A percentile compares a stretch with the other conserved stretches of the same genome.
These are phyloP conservation scores for Paecilomyces formosus DNA, from an alignment of 2,329 filamentous ascomycete species.

Conservation along the genomic window DNA sequence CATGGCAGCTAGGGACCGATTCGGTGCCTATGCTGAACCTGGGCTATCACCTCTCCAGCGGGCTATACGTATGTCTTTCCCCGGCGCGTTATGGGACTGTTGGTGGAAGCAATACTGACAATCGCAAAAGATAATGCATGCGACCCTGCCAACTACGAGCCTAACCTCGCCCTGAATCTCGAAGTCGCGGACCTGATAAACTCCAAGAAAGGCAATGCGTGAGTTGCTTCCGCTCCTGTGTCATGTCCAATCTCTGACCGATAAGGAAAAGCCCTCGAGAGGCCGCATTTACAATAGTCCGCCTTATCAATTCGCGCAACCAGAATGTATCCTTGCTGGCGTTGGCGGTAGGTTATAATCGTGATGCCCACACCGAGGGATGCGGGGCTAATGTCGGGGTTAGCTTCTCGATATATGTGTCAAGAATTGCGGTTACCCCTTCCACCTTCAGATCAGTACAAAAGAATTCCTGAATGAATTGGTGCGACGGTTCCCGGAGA, in stretches of 20 bases:
- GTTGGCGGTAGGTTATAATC: constrained; percentile 49
- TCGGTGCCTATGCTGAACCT: constrained; percentile 71
- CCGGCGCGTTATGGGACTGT: not conserved
- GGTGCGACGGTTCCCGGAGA: constrained; percentile 88
- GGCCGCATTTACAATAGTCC: constrained; percentile 85
- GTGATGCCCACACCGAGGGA: constrained; percentile 2
- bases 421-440: constrained; percentile 99
- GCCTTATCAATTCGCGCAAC: constrained; percentile 94
- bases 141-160: constrained; percentile 95
- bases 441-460: constrained; percentile 95
- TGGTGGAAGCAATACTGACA: not conserved
- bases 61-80: constrained; percentile 61
- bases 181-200: constrained; percentile 97
- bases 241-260: not conserved
- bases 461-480: constrained; percentile 99
- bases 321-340: constrained; percentile 89
- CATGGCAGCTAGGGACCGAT: constrained; percentile 91
- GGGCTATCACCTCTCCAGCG: constrained; percentile 82
- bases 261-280: constrained; percentile 64
- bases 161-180: constrained; percentile 90
- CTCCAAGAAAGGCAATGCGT: constrained; percentile 88
- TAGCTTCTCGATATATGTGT: constrained; percentile 94
- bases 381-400: constrained; percentile 13
- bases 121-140: constrained; percentile 66
- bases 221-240: constrained; percentile 21